phyloP scores from a whole-genome alignment of 192 early-diverging fungal species.

The Coemansia sp. region DNA sequence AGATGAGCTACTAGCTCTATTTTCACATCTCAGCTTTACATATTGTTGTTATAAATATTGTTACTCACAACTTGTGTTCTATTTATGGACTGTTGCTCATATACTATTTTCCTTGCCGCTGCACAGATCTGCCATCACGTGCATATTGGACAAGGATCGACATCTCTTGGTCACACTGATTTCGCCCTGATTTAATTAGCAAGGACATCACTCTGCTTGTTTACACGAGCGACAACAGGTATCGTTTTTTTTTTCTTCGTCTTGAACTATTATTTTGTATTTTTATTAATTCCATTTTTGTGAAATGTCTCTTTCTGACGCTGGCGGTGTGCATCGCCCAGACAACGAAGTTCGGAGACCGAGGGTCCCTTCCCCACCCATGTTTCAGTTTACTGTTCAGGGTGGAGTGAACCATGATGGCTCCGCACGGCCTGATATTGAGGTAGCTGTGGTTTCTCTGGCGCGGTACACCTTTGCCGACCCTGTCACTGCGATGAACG shows the following conservation, averaged over 20 bases:
- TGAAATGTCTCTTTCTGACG: neutral
- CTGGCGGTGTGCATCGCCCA: neutral
- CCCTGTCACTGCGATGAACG: slow-evolving; percentile 26
- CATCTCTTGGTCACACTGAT: too few species aligned
- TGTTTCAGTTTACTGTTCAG: slow-evolving; percentile 1
- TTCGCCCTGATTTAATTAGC: too few species aligned
- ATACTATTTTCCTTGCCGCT: too few species aligned
- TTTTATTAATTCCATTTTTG: neutral
- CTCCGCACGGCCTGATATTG: slow-evolving; percentile 17
- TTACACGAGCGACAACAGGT: too few species aligned
- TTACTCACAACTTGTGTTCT: too few species aligned
- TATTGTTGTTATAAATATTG: too few species aligned
- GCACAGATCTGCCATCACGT: too few species aligned
- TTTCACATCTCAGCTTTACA: too few species aligned
- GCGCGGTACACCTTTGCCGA: slow-evolving; percentile 55
- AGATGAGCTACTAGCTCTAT: too few species aligned
- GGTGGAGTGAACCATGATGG: neutral
- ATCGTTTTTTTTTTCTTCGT: neutral
- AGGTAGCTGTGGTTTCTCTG: slow-evolving; percentile 42
- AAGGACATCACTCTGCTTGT: too few species aligned
- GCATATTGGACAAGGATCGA: too few species aligned
- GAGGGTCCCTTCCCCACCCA: neutral
- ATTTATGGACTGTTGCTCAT: too few species aligned
- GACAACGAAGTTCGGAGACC: neutral
- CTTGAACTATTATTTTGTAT: neutral